Conservation (phyloP, 495 filamentous ascomycete genomes). For the Hypoxylon crocopeplum region DNA sequence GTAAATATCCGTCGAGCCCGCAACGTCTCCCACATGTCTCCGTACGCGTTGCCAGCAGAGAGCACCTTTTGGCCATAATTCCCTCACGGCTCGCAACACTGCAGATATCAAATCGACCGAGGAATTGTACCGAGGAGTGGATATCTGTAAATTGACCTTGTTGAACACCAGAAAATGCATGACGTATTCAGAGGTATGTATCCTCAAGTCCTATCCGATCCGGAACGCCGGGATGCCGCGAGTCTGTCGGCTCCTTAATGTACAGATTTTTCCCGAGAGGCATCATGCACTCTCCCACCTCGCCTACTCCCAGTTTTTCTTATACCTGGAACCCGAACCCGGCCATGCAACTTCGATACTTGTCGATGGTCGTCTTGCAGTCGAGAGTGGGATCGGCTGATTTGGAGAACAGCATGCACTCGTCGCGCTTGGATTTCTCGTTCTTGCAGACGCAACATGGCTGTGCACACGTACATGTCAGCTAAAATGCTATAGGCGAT, state of each 20-base stretch:
- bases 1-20: constrained; percentile 28
- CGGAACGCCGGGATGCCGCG: constrained; percentile 30
- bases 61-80: constrained; percentile 11
- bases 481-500: neutral
- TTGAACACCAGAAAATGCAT: constrained; percentile 29
- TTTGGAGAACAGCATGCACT: constrained; percentile 97
- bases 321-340: constrained; percentile 88
- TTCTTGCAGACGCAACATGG: constrained; percentile 97
- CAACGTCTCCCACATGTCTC: constrained; percentile 10
- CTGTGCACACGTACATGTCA: constrained; percentile 52
- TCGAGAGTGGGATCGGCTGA: constrained; percentile 76
- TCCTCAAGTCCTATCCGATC: constrained; percentile 28
- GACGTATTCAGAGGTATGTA: constrained; percentile 12
- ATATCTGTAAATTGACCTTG: constrained; percentile 21
- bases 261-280: constrained; percentile 13
- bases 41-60: neutral
- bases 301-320: neutral
- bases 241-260: constrained; percentile 21
- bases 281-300: neutral
- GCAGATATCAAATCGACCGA: constrained; percentile 27
- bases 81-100: constrained; percentile 10
- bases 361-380: constrained; percentile 79
- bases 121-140: constrained; percentile 35
- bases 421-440: constrained; percentile 90
- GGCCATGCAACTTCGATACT: constrained; percentile 91